phyloP scores from a whole-genome alignment of 257 asterid genomes.

The Forsythia suspensa region DNA sequence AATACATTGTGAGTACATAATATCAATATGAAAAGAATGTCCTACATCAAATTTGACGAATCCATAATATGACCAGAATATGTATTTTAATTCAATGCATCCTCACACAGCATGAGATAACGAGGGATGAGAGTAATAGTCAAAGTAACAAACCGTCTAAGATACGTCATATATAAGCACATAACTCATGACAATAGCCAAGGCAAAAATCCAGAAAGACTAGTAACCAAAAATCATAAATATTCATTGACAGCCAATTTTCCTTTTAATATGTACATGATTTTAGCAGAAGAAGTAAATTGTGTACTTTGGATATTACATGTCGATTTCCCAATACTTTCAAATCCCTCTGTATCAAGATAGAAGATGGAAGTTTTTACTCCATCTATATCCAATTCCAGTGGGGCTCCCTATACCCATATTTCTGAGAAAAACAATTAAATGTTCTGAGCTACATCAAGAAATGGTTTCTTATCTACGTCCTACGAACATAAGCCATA shows the following conservation, averaged over 20 bases:
- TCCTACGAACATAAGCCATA: no score
- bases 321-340: constrained; percentile 99
- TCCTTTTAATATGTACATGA: not conserved
- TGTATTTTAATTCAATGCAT: not conserved
- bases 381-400: constrained; percentile 75
- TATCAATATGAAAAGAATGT: not conserved
- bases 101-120: not conserved
- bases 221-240: constrained; percentile 14
- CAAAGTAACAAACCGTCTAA: constrained; percentile 75
- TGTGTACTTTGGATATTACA: constrained; percentile 43
- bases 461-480: no score
- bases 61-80: not conserved
- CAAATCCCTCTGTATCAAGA: constrained; percentile 99
- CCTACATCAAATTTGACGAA: not conserved
- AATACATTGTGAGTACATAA: not conserved
- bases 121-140: constrained; percentile 26
- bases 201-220: constrained; percentile 77
- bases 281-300: not conserved
- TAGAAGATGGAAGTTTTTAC: constrained; percentile 86
- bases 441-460: constrained; percentile 23
- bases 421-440: constrained; percentile 52
- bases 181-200: constrained; percentile 94
- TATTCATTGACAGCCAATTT: constrained; percentile 2
- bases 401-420: constrained; percentile 96
- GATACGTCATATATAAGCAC: constrained; percentile 94